Percentiles rank a stretch among this genome's conserved stretches.
Evolutionary conservation across 139 green algal species (phyloP).

Genomic region (Chlamydomonas schloesseri): DNA sequence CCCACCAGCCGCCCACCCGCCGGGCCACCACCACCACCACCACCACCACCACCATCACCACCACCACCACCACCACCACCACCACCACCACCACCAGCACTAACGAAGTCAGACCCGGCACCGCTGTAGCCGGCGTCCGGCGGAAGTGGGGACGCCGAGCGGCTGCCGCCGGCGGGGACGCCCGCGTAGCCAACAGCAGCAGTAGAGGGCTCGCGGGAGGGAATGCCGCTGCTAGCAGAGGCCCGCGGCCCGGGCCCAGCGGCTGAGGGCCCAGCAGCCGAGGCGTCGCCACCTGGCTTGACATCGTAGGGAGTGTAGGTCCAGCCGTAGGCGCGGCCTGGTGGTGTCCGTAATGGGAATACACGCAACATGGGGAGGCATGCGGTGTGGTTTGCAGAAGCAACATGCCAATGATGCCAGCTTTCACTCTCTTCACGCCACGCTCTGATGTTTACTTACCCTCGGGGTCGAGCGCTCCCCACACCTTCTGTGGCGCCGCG

Average conservation of each 20-base stretch:
- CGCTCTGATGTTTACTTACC: conserved; percentile 30
- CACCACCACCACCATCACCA: not conserved
- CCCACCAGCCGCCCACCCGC: not conserved
- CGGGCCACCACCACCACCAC: not conserved
- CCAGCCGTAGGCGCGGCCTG: conserved; percentile 28
- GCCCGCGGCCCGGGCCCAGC: too few species aligned
- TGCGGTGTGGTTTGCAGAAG: not conserved
- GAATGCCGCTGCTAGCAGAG: not conserved
- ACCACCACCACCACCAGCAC: not conserved
- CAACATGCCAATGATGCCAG: not conserved
- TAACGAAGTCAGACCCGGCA: too few species aligned
- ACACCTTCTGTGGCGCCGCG: conserved; percentile 56
- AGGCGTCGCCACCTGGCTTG: too few species aligned
- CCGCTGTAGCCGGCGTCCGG: not conserved
- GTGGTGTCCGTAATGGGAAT: too few species aligned
- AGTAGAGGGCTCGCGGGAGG: not conserved
- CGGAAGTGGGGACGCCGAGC: not conserved
- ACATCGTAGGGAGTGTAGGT: conserved; percentile 40
- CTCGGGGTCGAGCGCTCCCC: conserved; percentile 63
- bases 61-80: not conserved
- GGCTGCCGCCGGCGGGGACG: not conserved
- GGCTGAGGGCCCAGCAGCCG: not conserved
- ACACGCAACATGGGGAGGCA: not conserved
- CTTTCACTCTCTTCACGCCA: not conserved
- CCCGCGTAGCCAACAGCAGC: too few species aligned